These are phyloP conservation scores for Pseudocercospora pini-densiflorae DNA, from an alignment of 2,329 filamentous ascomycete species.

Conservation along the genomic window DNA sequence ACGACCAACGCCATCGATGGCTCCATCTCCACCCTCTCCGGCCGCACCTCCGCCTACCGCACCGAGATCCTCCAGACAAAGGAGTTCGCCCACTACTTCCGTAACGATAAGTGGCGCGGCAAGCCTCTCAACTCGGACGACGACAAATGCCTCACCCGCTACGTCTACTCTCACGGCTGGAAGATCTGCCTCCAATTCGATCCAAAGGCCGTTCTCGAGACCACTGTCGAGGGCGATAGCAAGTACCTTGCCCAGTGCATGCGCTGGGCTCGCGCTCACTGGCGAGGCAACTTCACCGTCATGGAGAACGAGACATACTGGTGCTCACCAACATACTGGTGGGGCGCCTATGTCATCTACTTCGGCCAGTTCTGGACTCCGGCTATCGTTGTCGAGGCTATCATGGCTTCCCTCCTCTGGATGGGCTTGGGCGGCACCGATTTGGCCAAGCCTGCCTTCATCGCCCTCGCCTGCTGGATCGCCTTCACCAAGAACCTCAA, in stretches of 20 bases:
- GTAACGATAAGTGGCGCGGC: constrained; percentile 57
- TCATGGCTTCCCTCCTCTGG: constrained; percentile 45
- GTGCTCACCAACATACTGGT: constrained; percentile 47
- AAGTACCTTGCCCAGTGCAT: constrained; percentile 60
- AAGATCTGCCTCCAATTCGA: constrained; percentile 61
- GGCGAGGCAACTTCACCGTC: constrained; percentile 59
- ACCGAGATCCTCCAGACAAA: constrained; percentile 54
- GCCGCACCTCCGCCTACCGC: constrained; percentile 59
- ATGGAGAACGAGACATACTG: constrained; percentile 47
- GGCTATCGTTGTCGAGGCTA: constrained; percentile 57
- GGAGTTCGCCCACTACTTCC: constrained; percentile 52
- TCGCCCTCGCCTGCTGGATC: constrained; percentile 50
- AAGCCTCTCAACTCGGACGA: constrained; percentile 61
- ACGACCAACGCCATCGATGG: constrained; percentile 62
- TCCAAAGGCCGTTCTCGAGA: constrained; percentile 55
- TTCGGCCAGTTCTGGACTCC: constrained; percentile 60
- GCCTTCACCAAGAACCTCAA: constrained; percentile 63
- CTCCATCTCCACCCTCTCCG: constrained; percentile 63
- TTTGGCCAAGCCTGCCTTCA: constrained; percentile 11
- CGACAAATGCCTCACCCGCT: constrained; percentile 66
- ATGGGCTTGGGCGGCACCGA: constrained; percentile 29
- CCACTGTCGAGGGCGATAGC: constrained; percentile 55
- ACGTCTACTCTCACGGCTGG: constrained; percentile 56
- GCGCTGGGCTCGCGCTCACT: constrained; percentile 64
- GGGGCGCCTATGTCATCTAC: constrained; percentile 62